Base-by-base conservation (phyloP, 129 eudicot genomes). In the Dittrichia graveolens region DNA sequence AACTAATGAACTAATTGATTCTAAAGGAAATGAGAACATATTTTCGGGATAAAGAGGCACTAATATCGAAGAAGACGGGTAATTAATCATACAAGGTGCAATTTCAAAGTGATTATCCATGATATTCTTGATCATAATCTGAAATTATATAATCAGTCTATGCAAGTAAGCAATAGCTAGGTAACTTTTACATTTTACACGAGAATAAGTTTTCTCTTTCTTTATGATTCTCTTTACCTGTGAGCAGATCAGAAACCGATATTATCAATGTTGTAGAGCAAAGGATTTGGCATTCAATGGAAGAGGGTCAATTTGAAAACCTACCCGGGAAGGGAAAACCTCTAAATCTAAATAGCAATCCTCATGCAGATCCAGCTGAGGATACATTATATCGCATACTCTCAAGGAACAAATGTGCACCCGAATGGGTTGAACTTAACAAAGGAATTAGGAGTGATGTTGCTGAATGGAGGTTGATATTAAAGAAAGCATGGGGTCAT, bases 391-490 rank as follows among this genome's bases (percentile, higher is more conserved):
- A 92, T 39, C 76, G 95, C 54, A 89, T 92, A 19, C 86, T 92
- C 3, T 87, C 92, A 18, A 87, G 75, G 78, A 89, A 89, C 76
- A 87, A 84, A 11, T 92, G 92, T 75, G 94, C 94, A 0, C 98
- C 98, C 0, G 92, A 92, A 78, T 92, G 96, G 98, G 90, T 87
- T 60, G 98, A 92, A 77, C 87, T 92, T 12, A 92, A 92, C 80
- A 92, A 92, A 62, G 96, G 86, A 80, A 92, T 92, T 67, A 86
- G 96, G 65, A 67, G 31, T 68, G 73, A 77, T 3, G 67, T 85
- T 78, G 75, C 83, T 9, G 73, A 73, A 61, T 92, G 98, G 98
- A 80, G 92, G 44, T 54, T 62, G 41, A 80, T 84, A 43, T 80
- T 92, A 16, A 73, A 81, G 83, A 89, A 82, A 74, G 90, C 92